Base-by-base conservation (phyloP, 2,329 filamentous ascomycete species). In the Ceratocystis colombiana region DNA sequence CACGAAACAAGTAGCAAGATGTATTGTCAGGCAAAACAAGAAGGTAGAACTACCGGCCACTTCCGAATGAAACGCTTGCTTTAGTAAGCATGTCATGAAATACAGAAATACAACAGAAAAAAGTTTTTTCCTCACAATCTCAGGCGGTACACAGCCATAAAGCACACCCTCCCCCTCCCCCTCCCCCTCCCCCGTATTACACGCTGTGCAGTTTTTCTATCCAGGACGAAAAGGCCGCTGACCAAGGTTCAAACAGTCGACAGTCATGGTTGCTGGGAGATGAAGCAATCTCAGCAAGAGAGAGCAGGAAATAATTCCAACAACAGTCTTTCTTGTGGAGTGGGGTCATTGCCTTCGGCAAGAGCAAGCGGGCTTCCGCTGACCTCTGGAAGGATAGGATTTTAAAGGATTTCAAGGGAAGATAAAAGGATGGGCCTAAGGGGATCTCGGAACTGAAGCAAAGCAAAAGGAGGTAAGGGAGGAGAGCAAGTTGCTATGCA, bases 391-490 rank as follows among this genome's bases (percentile, higher is more conserved):
- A 8, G 55, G 37, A n/a, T 17, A 53, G 55, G 55, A 37, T 37
- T 8, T 6, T 37, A 8, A 59, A 59, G 55, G 55, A 59, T 59
- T 25, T 8, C 17, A 59, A 59, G 55, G 28, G 28, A 59, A 59
- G 55, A 59, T 59, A 59, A 59, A 37, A 59, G 55, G 55, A 59
- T 59, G 55, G 17, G 30, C 20, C 55, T 59, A 59, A 33, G 55
- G 33, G 55, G 55, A 59, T 59, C 55, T 59, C 55, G 28, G 55
- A 37, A 33, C 28, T 37, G 28, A 2, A 57, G n/a, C 55, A 59
- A 2, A 57, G n/a, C 55, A 59, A 59, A 59, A 59, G 28, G 55
- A 59, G 53, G 28, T 33, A 20, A 28, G 20, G 15, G 48, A 53
- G 22, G 20, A 50, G 48, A 50, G 48, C 48, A 50, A 22, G 46